Conservation (phyloP, 2,329 filamentous ascomycete species). For the Periconia digitata region DNA sequence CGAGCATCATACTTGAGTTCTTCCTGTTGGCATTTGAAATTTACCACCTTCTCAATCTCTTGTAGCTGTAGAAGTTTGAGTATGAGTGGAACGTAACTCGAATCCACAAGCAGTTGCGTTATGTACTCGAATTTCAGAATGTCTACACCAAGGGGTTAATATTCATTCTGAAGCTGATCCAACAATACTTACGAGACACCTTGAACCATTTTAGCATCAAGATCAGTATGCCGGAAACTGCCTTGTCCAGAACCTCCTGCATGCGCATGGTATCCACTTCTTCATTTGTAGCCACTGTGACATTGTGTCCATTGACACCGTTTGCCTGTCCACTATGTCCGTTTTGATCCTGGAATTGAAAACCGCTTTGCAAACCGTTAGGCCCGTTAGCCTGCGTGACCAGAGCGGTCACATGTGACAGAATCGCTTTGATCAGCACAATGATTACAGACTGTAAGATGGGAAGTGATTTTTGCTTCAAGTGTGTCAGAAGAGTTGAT, state of each 20-base stretch:
- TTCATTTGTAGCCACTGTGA: slow-evolving; percentile 52
- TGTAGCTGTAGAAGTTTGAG: slow-evolving; percentile 93
- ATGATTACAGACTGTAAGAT: slow-evolving; percentile 92
- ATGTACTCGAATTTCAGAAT: slow-evolving; percentile 95
- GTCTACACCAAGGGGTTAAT: slow-evolving; percentile 55
- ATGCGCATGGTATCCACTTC: slow-evolving; percentile 80
- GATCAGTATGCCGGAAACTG: slow-evolving; percentile 84
- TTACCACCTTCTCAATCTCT: slow-evolving; percentile 87
- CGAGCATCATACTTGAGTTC: slow-evolving; percentile 68
- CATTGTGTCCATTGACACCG: slow-evolving; percentile 33
- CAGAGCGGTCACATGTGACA: slow-evolving; percentile 85
- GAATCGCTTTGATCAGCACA: slow-evolving; percentile 83
- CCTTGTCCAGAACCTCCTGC: slow-evolving; percentile 87
- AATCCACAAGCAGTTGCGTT: slow-evolving; percentile 88
- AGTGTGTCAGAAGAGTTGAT: slow-evolving; percentile 11
- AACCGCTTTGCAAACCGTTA: slow-evolving; percentile 52
- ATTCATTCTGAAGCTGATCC: not conserved
- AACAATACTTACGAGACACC: slow-evolving; percentile 71
- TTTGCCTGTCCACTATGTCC: slow-evolving; percentile 36
- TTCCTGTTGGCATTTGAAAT: slow-evolving; percentile 78
- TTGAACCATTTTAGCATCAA: slow-evolving; percentile 97
- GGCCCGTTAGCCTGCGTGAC: slow-evolving; percentile 61
- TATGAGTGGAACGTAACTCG: slow-evolving; percentile 89
- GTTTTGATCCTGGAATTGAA: slow-evolving; percentile 47
- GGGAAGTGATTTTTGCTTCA: slow-evolving; percentile 73